Base-by-base conservation (phyloP, 495 filamentous ascomycete genomes). In the Aspergillus steynii region DNA sequence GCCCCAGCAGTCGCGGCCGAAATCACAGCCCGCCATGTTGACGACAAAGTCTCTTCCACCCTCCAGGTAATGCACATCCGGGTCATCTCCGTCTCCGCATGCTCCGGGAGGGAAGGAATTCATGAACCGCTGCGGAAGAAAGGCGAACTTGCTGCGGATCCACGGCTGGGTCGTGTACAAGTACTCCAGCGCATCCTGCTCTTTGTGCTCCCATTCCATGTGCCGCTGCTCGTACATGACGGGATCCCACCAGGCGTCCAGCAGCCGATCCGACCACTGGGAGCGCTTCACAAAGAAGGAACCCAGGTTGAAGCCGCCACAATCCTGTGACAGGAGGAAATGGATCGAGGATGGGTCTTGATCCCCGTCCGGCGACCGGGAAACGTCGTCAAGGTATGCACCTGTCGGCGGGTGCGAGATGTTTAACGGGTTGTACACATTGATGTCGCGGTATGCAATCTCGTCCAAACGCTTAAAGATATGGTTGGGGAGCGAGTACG, bases 191-290 rank as follows among this genome's bases (percentile, higher is more conserved):
- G 95, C 90, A 71, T 97, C 92, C 71, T 99, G 95, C 68, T 99
- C 95, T 68, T 97, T 98, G 78, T 98, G 96, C 68, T 95, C 92
- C 95, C 95, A 99, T 61, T 97, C 84, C 94, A 97, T 98, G 69
- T 99, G 95, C 74, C 92, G 94, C 77, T 98, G 96, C 76, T 99
- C 95, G 74, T 99, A 99, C 58, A 90, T 87, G 45, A 97, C 92
- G 0, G 95, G 95, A 67, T 99, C 95, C 96, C 96, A 99, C 95
- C 94, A 99, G 59, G 96, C 85, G 71, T 99, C 95, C 29, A 99
- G 83, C 6, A 99, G 70, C 20, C 93, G 90, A 67, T 98, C 95
- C 0, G 91, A 90, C 93, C 94, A 99, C 12, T 86, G 75, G 61
- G 88, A 88, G 14, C 96, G 86, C 28, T 86, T 83, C 32, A 97